Evolutionary conservation across 2,329 filamentous ascomycete genomes (phyloP).

Genomic region (Colletotrichum echinochloae): DNA sequence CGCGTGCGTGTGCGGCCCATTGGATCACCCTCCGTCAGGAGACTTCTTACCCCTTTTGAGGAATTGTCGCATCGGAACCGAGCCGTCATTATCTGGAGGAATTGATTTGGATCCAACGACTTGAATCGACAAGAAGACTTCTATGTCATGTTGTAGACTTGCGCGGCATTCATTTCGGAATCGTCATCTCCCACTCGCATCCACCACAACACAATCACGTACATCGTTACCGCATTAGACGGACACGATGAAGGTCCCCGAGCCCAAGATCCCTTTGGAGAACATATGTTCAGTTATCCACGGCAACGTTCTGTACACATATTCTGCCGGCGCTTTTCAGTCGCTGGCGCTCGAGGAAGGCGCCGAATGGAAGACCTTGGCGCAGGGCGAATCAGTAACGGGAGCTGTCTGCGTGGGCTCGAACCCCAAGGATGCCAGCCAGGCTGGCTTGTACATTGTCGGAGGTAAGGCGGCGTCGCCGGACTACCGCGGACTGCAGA

Average conservation of each 20-base stretch:
- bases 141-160: constrained; percentile 35
- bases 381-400: constrained; percentile 76
- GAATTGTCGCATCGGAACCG: background rate
- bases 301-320: constrained; percentile 87
- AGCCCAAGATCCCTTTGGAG: constrained; percentile 76
- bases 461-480: constrained; percentile 71
- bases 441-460: constrained; percentile 81
- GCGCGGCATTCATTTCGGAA: constrained; percentile 1
- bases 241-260: constrained; percentile 74
- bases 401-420: constrained; percentile 83
- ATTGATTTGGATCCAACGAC: background rate
- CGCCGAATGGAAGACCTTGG: constrained; percentile 76
- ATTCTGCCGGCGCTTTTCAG: constrained; percentile 80
- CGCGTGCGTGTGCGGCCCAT: constrained; percentile 5
- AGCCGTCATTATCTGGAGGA: background rate
- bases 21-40: background rate
- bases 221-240: constrained; percentile 5
- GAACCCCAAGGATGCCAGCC: constrained; percentile 66
- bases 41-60: background rate
- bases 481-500: constrained; percentile 81
- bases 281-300: constrained; percentile 86
- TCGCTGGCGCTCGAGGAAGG: constrained; percentile 76
- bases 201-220: constrained; percentile 5
- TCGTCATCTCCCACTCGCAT: constrained; percentile 12
- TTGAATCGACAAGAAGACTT: background rate